Base-by-base conservation (phyloP, 306 rosid species). In the Spatholobus suberectus region DNA sequence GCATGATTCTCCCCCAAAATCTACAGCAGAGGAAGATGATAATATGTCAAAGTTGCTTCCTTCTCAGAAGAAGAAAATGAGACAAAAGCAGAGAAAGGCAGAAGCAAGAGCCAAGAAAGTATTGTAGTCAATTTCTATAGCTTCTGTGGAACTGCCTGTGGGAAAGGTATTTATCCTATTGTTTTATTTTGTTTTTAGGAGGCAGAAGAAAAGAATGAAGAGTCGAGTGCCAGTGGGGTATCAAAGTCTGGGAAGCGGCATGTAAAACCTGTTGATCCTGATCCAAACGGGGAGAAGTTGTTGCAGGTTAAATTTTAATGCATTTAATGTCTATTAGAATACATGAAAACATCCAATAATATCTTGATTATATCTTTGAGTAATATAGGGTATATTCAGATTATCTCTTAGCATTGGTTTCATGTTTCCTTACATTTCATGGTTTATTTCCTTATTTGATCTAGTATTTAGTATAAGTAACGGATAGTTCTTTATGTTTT, bases 21-120 rank as follows among this genome's bases (percentile, higher is more conserved):
- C 95, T 55, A 82, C 89, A 24, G 70, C 91, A 2, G 97, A 90
- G 79, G 99, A 94, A 83, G 97, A 94, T 72, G 93, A 88, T 79
- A 89, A 89, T 8, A 87, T 94, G 90, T 89, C 97, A 41, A 96
- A 92, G 80, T 75, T 96, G 95, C 94, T 41, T 84, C 94, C 99
- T 84, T 91, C 99, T 82, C 99, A 96, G 84, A 94, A 94, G 81
- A 96, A 96, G 98, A 96, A 93, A 86, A 11, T 94, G 96, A 92
- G 96, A 90, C 99, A 96, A 88, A 96, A 86, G 55, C 97, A 88
- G 88, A 91, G 99, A 71, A 96, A 96, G 87, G 98, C 99, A 29
- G 98, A 94, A 90, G 97, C 97, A 71, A 88, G 92, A 49, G 98
- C 98, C 75, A 94, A 96, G 91, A 94, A 94, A 89, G 98, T 94